Base-by-base conservation (phyloP, 345 rosid genomes). In the Syzygium jambos region DNA sequence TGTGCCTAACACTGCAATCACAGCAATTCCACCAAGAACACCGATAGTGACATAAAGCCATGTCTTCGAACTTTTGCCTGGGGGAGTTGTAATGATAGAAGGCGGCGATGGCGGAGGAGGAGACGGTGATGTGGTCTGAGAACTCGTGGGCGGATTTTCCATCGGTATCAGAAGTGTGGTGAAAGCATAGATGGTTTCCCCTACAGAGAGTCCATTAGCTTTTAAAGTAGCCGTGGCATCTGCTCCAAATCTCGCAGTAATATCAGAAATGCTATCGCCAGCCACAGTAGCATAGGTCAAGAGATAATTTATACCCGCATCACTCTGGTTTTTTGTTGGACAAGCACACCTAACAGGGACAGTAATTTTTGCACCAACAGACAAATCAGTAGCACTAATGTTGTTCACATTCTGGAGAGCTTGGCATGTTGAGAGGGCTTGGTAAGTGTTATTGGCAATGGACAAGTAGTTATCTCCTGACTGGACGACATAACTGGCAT, bases 391-490 rank as follows among this genome's bases (percentile, higher is more conserved):
- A 19, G 95, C 55, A 3, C 77, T 30, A 51, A 78, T 88, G 68
- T 56, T 86, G 84, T 88, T 93, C 87, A 92, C 93, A 68, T 86
- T 88, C 89, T 86, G 88, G 85, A 97, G 43, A 83, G 98, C 97
- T 87, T 96, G 98, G 87, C 99, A 95, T 5, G 96, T 97, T 5
- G 98, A 93, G 38, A 97, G 93, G 21, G 96, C 99, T 86, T 97
- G 94, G 38, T 88, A 93, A 23, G 95, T 96, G 78, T 91, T 56
- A 51, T 93, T 95, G 7, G 98, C 98, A 68, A 97, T 89, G 16
- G 0, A 0, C 14, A 94, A 52, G 53, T 85, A 88, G 2, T 34
- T 77, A 4, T 95, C 90, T 3, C 53, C 87, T 5, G 25, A 49
- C 88, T 78, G 82, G 88, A 95, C 90, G 43, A 92, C 86, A 86